A percentile compares a stretch with the other conserved stretches of the same genome.
Conservation (phyloP, 2,329 filamentous ascomycete species). For the Chaetomiaceae sp. region DNA sequence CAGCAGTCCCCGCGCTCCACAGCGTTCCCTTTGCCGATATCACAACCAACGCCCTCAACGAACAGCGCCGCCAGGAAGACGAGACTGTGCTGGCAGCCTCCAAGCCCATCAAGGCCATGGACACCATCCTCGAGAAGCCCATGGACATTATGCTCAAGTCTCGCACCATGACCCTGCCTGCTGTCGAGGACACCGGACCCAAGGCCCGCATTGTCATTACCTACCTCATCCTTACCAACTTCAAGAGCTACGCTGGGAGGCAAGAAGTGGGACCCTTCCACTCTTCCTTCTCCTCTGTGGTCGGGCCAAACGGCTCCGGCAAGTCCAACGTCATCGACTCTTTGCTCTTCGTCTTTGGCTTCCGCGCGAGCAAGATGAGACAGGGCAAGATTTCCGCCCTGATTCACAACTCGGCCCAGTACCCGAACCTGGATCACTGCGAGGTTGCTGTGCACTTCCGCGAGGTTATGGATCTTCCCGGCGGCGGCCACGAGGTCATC, state of each 20-base stretch:
- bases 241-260: conserved; percentile 96
- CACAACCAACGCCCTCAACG: conserved; percentile 64
- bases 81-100: conserved; percentile 47
- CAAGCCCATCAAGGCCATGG: conserved; percentile 70
- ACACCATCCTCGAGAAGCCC: conserved; percentile 76
- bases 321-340: conserved; percentile 99
- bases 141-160: conserved; percentile 93
- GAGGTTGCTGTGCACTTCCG: conserved; percentile 97
- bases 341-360: conserved; percentile 96
- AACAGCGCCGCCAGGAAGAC: conserved; percentile 45
- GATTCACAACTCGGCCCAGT: conserved; percentile 91
- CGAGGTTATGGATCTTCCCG: conserved; percentile 84
- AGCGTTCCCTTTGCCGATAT: conserved; percentile 63
- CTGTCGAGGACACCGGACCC: conserved; percentile 70
- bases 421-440: conserved; percentile 80
- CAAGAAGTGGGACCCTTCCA: conserved; percentile 97
- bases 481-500: conserved; percentile 68
- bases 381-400: conserved; percentile 97
- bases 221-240: conserved; percentile 87
- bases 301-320: conserved; percentile 94
- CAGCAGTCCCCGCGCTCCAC: conserved; percentile 47
- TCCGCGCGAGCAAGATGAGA: conserved; percentile 97
- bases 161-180: conserved; percentile 60
- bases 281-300: conserved; percentile 93
- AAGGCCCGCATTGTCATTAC: conserved; percentile 90